Evolutionary conservation across 768 basidiomycete species (phyloP), one percentile per base, ranked within the genome.

Genomic region (Tulasnella sp.): DNA sequence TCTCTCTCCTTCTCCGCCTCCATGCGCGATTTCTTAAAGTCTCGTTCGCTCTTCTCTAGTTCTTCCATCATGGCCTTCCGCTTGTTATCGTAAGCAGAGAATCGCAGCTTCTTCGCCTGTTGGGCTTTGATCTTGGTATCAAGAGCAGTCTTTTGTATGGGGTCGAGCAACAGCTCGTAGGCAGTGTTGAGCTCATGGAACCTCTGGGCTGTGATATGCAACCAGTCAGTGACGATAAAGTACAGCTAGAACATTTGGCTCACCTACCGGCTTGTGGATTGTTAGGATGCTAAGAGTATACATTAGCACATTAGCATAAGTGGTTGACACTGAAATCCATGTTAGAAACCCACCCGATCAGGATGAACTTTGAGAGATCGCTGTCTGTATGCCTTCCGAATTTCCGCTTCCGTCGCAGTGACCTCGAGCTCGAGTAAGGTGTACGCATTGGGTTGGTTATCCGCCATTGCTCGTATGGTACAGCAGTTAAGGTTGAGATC

Each of bases 311-410:
- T 53, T 30, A 56, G 55, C 64, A n/a, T 67, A 65, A 34, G n/a
- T 55, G 19, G 26, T 50, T 30, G 19, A 43, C 13, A 8, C 11
- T 32, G 55, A 26, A 62, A 63, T 11, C 53, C 43, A 24, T 64
- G 42, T 38, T 17, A 42, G 9, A 63, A 62, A 77, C 80, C 63
- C 64, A 88, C 88, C 67, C 87, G 80, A 68, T 91, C 89, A 27
- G 89, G 89, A 72, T 92, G 89, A 34, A 90, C 86, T 73, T 88
- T 90, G 65, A 88, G 76, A 1, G 89, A 90, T 27, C 80, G 76
- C 61, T 86, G 77, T 42, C 88, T 78, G 65, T 90, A 92, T 0
- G 88, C 87, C 2, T 82, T 86, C 60, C 80, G 78, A 55, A 92
- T 86, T 64, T 89, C 88, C 52, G 80, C 78, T 61, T 90, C 87